Evolutionary conservation across 2,329 filamentous ascomycete genomes (phyloP).

Genomic region (Colletotrichum tabaci): DNA sequence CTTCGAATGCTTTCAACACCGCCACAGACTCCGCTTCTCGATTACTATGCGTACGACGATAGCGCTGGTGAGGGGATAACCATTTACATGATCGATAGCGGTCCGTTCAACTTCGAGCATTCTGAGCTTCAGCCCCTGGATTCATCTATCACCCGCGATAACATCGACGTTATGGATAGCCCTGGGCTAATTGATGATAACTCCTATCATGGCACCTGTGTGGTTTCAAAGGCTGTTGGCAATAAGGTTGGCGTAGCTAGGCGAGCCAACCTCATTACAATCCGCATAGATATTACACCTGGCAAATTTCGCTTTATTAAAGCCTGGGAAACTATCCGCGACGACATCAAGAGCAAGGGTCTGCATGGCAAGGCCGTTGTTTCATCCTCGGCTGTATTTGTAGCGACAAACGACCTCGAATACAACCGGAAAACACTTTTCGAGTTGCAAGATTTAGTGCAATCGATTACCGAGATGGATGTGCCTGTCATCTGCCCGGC

Average conservation of each 20-base stretch:
- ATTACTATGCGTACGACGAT: neutral
- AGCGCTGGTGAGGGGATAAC: conserved; percentile 16
- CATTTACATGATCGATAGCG: conserved; percentile 11
- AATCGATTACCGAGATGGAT: too few relatives aligned
- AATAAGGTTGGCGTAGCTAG: neutral
- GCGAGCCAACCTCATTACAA: conserved; percentile 5
- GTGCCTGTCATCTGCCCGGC: too few relatives aligned
- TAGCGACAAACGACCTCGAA: too few relatives aligned
- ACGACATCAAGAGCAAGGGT: neutral
- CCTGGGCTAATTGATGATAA: too few relatives aligned
- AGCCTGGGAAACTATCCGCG: neutral
- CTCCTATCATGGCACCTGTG: conserved; percentile 5
- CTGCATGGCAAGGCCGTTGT: conserved; percentile 7
- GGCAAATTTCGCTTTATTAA: too few relatives aligned
- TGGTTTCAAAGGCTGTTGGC: conserved; percentile 7
- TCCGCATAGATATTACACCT: neutral
- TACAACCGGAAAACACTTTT: too few relatives aligned
- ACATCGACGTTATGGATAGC: too few relatives aligned
- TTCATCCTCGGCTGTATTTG: neutral
- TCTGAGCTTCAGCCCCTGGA: neutral
- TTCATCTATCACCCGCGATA: neutral
- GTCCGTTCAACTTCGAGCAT: conserved; percentile 6
- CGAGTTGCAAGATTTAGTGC: too few relatives aligned
- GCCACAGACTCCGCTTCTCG: neutral
- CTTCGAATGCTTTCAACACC: too few relatives aligned